Conservation (phyloP, 305 asterid genomes). For the Solanum chacoense region DNA sequence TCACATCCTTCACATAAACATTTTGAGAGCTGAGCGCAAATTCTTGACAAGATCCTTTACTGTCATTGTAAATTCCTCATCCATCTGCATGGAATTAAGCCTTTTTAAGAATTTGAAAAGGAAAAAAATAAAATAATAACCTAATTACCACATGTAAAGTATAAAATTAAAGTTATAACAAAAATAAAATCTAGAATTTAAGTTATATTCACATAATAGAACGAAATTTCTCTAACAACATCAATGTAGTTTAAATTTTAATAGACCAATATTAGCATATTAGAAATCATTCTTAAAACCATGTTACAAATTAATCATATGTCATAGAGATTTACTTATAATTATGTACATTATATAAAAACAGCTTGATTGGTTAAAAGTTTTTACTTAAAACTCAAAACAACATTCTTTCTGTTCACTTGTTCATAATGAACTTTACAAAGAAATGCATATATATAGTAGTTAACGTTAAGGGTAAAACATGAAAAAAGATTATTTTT, state of each 20-base stretch:
- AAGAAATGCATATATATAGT: background rate
- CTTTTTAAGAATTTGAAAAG: background rate
- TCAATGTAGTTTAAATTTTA: background rate
- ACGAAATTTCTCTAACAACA: background rate
- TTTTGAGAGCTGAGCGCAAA: constrained; percentile 29
- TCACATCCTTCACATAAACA: constrained; percentile 13
- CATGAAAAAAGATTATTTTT: too few relatives aligned
- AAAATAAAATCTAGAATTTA: background rate
- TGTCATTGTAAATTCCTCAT: constrained; percentile 14
- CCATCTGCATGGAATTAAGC: constrained; percentile 41
- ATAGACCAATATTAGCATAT: background rate
- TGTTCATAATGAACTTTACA: background rate
- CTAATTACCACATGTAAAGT: background rate
- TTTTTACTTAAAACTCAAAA: background rate
- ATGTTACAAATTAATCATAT: background rate
- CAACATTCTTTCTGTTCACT: background rate
- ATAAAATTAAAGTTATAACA: background rate
- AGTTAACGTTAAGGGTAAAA: background rate
- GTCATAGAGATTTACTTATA: background rate
- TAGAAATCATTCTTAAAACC: background rate
- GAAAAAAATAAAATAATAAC: background rate
- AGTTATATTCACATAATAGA: background rate
- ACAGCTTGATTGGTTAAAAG: background rate
- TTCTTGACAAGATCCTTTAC: constrained; percentile 17
- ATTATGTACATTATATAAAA: background rate